phyloP scores from a whole-genome alignment of 306 rosid species.

The Cicer bijugum region DNA sequence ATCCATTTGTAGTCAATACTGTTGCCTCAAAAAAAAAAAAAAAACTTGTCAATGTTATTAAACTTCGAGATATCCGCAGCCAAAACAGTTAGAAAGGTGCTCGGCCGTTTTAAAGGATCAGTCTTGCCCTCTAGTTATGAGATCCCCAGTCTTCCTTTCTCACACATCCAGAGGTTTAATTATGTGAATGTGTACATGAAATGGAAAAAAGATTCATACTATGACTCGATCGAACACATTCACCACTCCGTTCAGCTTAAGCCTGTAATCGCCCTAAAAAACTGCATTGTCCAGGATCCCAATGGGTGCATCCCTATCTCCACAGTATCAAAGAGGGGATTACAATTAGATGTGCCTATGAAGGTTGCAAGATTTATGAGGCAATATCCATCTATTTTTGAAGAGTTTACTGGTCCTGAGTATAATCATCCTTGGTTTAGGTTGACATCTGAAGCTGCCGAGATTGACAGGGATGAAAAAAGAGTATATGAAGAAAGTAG shows the following conservation, averaged over 20 bases:
- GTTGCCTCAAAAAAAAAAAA: too few species aligned
- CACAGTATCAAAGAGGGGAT: conserved; percentile 68
- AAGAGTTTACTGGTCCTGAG: conserved; percentile 76
- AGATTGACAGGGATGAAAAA: conserved; percentile 72
- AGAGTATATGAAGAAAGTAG: conserved; percentile 63
- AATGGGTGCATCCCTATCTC: conserved; percentile 79
- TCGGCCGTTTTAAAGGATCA: conserved; percentile 37
- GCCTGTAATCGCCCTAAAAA: conserved; percentile 71
- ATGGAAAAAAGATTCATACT: conserved; percentile 83
- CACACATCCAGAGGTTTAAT: conserved; percentile 50
- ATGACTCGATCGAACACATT: conserved; percentile 74
- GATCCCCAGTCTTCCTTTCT: conserved; percentile 44
- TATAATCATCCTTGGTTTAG: conserved; percentile 87
- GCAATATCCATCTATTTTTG: conserved; percentile 80
- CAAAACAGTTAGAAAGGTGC: conserved; percentile 47
- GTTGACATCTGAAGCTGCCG: conserved; percentile 77
- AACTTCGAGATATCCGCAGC: conserved; percentile 39
- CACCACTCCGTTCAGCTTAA: conserved; percentile 68
- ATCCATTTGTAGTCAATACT: background rate
- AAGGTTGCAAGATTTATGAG: conserved; percentile 79
- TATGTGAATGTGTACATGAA: conserved; percentile 90
- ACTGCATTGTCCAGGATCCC: conserved; percentile 66
- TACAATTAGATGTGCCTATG: conserved; percentile 68
- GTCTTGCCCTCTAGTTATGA: conserved; percentile 29
- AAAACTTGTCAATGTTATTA: conserved; percentile 47